These are phyloP conservation scores for Dictyostelium intermedium DNA, from an alignment of 78 protist species.

Conservation along the genomic window DNA sequence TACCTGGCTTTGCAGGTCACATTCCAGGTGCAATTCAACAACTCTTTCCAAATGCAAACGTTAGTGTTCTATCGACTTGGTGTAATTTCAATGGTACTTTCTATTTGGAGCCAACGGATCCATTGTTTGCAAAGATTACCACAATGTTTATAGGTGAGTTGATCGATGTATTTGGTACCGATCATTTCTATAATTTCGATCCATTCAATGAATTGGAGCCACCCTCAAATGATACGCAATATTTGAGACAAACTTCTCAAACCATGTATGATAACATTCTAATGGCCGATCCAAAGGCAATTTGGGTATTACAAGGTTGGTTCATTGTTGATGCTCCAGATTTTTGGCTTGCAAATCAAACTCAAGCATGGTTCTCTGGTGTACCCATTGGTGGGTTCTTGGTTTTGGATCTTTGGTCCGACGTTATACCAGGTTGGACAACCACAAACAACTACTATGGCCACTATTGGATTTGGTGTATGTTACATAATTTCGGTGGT, in stretches of 20 bases:
- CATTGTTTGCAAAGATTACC: conserved; percentile 79
- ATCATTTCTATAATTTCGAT: conserved; percentile 89
- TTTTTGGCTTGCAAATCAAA: conserved; percentile 78
- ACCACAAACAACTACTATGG: conserved; percentile 80
- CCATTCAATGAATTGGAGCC: conserved; percentile 90
- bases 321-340: conserved; percentile 65
- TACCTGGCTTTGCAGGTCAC: conserved; percentile 93
- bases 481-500: conserved; percentile 92
- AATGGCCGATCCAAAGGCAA: conserved; percentile 86
- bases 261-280: conserved; percentile 33
- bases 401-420: conserved; percentile 87
- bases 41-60: conserved; percentile 69
- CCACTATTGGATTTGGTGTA: conserved; percentile 83
- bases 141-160: conserved; percentile 34
- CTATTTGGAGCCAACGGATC: conserved; percentile 83
- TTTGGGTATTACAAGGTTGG: conserved; percentile 95
- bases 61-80: conserved; percentile 76
- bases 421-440: conserved; percentile 83
- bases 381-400: conserved; percentile 79
- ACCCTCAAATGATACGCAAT: conserved; percentile 35
- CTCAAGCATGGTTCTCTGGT: conserved; percentile 86
- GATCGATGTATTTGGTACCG: conserved; percentile 80
- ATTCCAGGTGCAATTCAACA: conserved; percentile 78
- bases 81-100: conserved; percentile 49
- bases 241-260: conserved; percentile 10